phyloP scores from a whole-genome alignment of 257 asterid genomes.

The Striga asiatica region DNA sequence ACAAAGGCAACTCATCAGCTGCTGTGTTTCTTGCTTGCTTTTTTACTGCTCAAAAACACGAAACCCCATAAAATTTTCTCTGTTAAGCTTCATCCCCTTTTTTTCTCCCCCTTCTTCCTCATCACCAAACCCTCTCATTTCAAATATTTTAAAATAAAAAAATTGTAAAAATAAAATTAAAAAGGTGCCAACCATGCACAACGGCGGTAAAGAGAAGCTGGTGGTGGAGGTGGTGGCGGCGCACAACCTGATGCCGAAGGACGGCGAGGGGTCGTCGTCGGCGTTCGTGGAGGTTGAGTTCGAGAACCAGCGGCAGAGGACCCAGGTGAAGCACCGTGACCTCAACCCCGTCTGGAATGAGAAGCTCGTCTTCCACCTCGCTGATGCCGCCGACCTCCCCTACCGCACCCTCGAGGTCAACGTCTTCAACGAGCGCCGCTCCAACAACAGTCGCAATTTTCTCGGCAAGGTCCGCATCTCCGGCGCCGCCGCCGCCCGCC shows the following conservation, averaged over 20 bases:
- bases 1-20: slow-evolving; percentile 10
- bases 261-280: slow-evolving; percentile 90
- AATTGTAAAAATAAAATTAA: neutral
- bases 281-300: slow-evolving; percentile 82
- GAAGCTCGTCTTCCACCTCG: slow-evolving; percentile 59
- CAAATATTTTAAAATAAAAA: neutral
- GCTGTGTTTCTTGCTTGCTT: slow-evolving; percentile 8
- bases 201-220: slow-evolving; percentile 51
- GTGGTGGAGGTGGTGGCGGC: slow-evolving; percentile 91
- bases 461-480: slow-evolving; percentile 69
- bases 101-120: neutral
- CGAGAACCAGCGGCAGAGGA: slow-evolving; percentile 47
- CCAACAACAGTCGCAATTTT: slow-evolving; percentile 58
- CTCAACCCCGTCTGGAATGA: slow-evolving; percentile 85
- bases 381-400: slow-evolving; percentile 70
- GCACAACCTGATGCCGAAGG: slow-evolving; percentile 88
- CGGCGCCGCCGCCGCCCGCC: slow-evolving; percentile 42
- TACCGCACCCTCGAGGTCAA: slow-evolving; percentile 69
- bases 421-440: slow-evolving; percentile 68
- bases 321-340: slow-evolving; percentile 63
- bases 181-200: slow-evolving; percentile 39
- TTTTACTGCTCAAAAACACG: slow-evolving; percentile 7
- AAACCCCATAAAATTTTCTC: slow-evolving; percentile 18
- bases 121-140: neutral
- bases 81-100: slow-evolving; percentile 7